Conservation (phyloP, 2,329 filamentous ascomycete genomes). For the Tolypocladium sp. region DNA sequence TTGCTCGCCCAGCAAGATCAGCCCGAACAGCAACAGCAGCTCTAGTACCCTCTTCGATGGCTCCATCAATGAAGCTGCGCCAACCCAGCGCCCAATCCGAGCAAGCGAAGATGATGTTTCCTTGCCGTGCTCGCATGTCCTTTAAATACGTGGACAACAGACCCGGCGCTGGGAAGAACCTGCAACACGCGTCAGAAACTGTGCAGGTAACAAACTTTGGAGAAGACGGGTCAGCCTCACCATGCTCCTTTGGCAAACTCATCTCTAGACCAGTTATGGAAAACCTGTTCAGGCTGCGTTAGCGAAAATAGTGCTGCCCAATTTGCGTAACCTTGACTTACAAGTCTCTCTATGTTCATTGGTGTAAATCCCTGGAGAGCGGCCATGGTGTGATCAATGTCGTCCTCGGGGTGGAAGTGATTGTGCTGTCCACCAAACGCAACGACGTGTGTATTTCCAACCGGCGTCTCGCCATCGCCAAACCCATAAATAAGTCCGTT, state of each 20-base stretch:
- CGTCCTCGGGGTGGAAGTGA: slow-evolving; percentile 33
- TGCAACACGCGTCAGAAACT: neutral
- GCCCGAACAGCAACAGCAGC: neutral
- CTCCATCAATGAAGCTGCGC: slow-evolving; percentile 41
- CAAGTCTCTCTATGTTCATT: slow-evolving; percentile 18
- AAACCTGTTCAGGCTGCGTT: slow-evolving; percentile 18
- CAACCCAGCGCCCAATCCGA: slow-evolving; percentile 40
- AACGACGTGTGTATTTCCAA: slow-evolving; percentile 38
- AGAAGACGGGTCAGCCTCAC: slow-evolving; percentile 6
- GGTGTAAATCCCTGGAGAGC: slow-evolving; percentile 23
- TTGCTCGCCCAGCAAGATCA: neutral
- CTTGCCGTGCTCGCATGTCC: slow-evolving; percentile 29
- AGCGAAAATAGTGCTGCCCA: neutral
- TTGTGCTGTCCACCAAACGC: slow-evolving; percentile 31
- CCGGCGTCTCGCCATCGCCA: slow-evolving; percentile 33
- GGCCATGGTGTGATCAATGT: slow-evolving; percentile 22
- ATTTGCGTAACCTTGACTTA: slow-evolving; percentile 3
- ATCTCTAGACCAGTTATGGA: slow-evolving; percentile 39
- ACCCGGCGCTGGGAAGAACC: slow-evolving; percentile 27
- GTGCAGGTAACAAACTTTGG: neutral
- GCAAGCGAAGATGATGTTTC: slow-evolving; percentile 35
- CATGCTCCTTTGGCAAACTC: slow-evolving; percentile 35
- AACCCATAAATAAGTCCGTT: slow-evolving; percentile 33
- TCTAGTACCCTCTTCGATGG: slow-evolving; percentile 31
- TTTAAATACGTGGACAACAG: slow-evolving; percentile 27